phyloP scores from a whole-genome alignment of 2,329 filamentous ascomycete genomes.

The Torrubiellomyces zombiae region DNA sequence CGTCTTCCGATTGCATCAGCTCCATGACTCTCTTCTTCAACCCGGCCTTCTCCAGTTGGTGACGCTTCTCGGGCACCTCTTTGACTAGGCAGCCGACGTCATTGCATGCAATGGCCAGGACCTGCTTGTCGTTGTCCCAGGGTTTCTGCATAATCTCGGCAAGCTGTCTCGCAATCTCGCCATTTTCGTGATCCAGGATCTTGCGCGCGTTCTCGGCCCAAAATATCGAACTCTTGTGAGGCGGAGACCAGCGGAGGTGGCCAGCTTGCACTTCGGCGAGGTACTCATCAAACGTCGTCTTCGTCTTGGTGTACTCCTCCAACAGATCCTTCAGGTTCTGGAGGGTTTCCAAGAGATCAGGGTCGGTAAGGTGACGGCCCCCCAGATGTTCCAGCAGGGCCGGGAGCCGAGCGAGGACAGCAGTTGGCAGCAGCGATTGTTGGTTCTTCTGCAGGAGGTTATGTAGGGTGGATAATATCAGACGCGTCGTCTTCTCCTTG shows the following conservation, averaged over 20 bases:
- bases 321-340: conserved; percentile 43
- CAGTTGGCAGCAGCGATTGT: conserved; percentile 63
- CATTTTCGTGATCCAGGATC: conserved; percentile 71
- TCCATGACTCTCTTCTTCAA: conserved; percentile 83
- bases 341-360: conserved; percentile 47
- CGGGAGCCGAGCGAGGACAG: conserved; percentile 71
- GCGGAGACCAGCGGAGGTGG: conserved; percentile 83
- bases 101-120: conserved; percentile 83
- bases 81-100: conserved; percentile 80
- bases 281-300: conserved; percentile 76
- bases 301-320: conserved; percentile 52
- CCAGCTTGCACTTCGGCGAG: conserved; percentile 72
- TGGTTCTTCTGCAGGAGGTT: conserved; percentile 62
- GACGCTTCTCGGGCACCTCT: conserved; percentile 71
- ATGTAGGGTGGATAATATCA: conserved; percentile 75
- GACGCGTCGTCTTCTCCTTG: conserved; percentile 92
- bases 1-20: conserved; percentile 78
- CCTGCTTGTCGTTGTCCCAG: conserved; percentile 72
- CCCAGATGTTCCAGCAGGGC: conserved; percentile 45
- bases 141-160: conserved; percentile 63
- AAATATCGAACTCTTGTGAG: conserved; percentile 72
- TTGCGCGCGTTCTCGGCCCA: conserved; percentile 83
- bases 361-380: conserved; percentile 45
- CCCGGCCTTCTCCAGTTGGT: conserved; percentile 65
- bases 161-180: conserved; percentile 60